Conservation (phyloP, 202 grass and related monocot genomes). For the Hordeum pubiflorum region DNA sequence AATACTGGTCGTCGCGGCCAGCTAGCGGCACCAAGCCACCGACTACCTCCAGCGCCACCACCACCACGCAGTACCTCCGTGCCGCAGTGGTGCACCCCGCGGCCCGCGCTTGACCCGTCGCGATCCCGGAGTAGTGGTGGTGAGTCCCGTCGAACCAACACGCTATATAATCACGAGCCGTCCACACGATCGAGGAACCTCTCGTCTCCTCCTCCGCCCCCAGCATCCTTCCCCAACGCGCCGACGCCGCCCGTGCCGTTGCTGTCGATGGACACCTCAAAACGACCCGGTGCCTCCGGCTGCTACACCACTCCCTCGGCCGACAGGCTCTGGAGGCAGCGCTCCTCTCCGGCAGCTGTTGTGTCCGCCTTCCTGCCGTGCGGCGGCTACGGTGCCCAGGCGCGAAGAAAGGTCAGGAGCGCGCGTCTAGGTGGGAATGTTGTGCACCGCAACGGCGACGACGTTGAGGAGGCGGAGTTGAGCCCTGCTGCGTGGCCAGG, state of each 20-base stretch:
- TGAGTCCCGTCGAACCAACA: background rate
- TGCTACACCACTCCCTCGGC: background rate
- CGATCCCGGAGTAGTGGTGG: background rate
- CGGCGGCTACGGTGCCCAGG: background rate
- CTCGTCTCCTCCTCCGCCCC: background rate
- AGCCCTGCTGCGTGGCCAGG: background rate
- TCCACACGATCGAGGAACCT: background rate
- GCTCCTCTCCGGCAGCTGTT: conserved; percentile 2
- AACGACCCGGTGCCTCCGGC: background rate
- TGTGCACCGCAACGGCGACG: background rate
- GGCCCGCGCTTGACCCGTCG: background rate
- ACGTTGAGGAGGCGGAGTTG: background rate
- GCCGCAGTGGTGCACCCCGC: background rate
- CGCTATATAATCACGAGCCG: background rate
- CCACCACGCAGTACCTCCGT: background rate
- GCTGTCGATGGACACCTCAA: background rate
- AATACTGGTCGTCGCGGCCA: background rate
- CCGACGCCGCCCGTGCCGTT: background rate
- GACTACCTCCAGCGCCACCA: background rate
- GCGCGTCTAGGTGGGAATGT: background rate
- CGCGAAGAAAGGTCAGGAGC: background rate
- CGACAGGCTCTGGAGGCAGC: conserved; percentile 25
- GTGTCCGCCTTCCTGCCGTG: conserved; percentile 15
- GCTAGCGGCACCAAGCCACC: background rate
- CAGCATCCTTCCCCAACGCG: background rate